phyloP scores from a whole-genome alignment of 2,329 filamentous ascomycete species.

The Stachybotrys echinatus region DNA sequence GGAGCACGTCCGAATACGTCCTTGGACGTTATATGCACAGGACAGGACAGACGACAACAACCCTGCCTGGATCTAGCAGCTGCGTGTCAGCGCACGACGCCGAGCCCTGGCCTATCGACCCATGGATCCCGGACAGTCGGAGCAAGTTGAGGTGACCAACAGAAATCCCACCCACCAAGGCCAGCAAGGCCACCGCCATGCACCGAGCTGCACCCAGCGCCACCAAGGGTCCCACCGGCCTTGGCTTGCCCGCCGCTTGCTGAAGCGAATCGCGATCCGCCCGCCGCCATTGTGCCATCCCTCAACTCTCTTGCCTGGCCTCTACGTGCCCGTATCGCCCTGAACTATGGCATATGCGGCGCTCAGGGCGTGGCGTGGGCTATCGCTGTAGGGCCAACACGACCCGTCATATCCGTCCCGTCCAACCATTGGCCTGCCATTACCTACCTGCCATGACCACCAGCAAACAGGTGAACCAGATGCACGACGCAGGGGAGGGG shows the following conservation, averaged over 20 bases:
- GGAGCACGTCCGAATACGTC: neutral
- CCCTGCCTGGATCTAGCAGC: neutral
- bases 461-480: neutral
- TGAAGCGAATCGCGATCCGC: neutral
- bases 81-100: neutral
- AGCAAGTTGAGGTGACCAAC: neutral
- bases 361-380: too few relatives aligned
- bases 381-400: too few relatives aligned
- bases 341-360: neutral
- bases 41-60: neutral
- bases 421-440: too few relatives aligned
- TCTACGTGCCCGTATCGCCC: neutral
- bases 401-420: too few relatives aligned
- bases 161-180: neutral
- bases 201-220: too few relatives aligned
- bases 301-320: too few relatives aligned
- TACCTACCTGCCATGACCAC: neutral
- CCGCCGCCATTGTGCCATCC: neutral
- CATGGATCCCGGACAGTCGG: neutral
- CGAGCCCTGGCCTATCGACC: neutral
- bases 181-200: too few relatives aligned
- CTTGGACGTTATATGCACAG: neutral
- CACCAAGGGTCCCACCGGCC: neutral
- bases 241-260: neutral
- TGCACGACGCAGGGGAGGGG: too few relatives aligned